Evolutionary conservation across 2,329 filamentous ascomycete species (phyloP).

Genomic region (Nemania abortiva): DNA sequence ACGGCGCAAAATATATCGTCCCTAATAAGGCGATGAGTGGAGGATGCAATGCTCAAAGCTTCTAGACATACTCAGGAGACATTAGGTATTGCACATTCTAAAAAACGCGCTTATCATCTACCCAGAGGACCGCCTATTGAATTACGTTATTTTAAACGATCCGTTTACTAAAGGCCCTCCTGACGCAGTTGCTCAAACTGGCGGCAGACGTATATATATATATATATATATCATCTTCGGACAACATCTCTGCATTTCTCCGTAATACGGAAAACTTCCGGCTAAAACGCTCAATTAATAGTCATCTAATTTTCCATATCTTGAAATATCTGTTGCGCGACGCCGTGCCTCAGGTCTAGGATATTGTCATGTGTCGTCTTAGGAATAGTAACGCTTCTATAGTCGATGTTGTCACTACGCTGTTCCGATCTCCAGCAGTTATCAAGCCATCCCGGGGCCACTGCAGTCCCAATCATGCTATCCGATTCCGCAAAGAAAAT

Average conservation of each 20-base stretch:
- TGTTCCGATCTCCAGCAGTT: conserved; percentile 41
- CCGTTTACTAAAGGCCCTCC: too few relatives aligned
- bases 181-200: too few relatives aligned
- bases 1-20: too few relatives aligned
- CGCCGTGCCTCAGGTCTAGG: conserved; percentile 40
- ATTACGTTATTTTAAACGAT: too few relatives aligned
- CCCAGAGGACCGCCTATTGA: too few relatives aligned
- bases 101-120: background rate
- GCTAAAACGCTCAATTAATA: background rate
- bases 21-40: too few relatives aligned
- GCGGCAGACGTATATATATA: too few relatives aligned
- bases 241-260: background rate
- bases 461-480: conserved; percentile 40
- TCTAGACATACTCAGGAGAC: too few relatives aligned
- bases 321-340: conserved; percentile 37
- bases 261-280: background rate
- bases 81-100: too few relatives aligned
- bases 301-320: conserved; percentile 10
- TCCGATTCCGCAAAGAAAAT: conserved; percentile 44
- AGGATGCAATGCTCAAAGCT: too few relatives aligned
- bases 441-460: conserved; percentile 40
- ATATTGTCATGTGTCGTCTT: conserved; percentile 41
- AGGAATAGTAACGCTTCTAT: conserved; percentile 35
- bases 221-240: too few relatives aligned
- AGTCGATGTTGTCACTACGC: conserved; percentile 39